Conservation (phyloP, 768 basidiomycete genomes). For the Clavaria fumosa region DNA sequence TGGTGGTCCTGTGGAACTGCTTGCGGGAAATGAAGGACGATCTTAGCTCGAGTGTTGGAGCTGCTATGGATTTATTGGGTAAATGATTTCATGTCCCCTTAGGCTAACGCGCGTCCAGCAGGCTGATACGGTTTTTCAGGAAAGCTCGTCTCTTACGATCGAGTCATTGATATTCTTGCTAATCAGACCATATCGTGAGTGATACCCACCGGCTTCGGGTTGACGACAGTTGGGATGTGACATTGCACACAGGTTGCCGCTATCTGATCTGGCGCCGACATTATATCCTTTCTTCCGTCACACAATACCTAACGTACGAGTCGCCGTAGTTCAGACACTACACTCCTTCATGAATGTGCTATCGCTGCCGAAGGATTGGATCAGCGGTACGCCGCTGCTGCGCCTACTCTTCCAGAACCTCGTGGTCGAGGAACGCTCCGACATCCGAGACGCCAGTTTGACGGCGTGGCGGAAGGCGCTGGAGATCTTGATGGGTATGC, state of each 20-base stretch:
- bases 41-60: constrained; percentile 87
- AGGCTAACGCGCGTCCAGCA: neutral
- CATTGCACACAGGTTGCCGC: constrained; percentile 40
- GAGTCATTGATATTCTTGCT: constrained; percentile 65
- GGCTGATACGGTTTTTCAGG: constrained; percentile 28
- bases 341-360: constrained; percentile 72
- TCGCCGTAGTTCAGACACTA: constrained; percentile 83
- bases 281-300: constrained; percentile 96
- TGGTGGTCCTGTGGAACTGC: constrained; percentile 83
- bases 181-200: constrained; percentile 58
- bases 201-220: neutral
- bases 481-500: constrained; percentile 29
- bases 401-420: constrained; percentile 88
- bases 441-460: constrained; percentile 64
- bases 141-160: constrained; percentile 62
- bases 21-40: constrained; percentile 92
- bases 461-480: constrained; percentile 63
- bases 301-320: constrained; percentile 83
- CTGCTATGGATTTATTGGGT: constrained; percentile 97
- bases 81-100: constrained; percentile 2
- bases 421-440: constrained; percentile 75
- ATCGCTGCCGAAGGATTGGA: constrained; percentile 68
- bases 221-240: neutral
- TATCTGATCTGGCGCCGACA: constrained; percentile 71
- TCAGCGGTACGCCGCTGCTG: constrained; percentile 57